A percentile compares a stretch with the other conserved stretches of the same genome.
phyloP scores from a whole-genome alignment of 1,139 yeast genomes.

The Kodamaea alishanica region DNA sequence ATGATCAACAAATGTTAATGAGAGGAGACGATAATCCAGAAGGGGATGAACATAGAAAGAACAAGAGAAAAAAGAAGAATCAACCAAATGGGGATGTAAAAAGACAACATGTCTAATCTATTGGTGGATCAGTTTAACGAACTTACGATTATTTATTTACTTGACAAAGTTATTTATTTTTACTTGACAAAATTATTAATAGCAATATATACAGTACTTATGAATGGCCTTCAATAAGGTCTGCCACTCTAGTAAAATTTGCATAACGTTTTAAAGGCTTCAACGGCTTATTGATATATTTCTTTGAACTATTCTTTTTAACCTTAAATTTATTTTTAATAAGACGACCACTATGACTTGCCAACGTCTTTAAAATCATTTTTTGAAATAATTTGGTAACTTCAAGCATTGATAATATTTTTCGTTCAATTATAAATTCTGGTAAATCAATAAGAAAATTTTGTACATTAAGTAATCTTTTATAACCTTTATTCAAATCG shows the following conservation, averaged over 20 bases:
- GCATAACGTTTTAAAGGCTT: constrained; percentile 27
- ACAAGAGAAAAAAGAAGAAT: constrained; percentile 34
- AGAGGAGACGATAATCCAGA: constrained; percentile 43
- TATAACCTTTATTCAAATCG: constrained; percentile 52
- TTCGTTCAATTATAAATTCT: constrained; percentile 42
- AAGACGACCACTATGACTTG: constrained; percentile 58
- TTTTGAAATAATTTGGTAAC: constrained; percentile 51
- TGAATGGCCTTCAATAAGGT: constrained; percentile 10
- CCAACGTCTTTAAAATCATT: constrained; percentile 46
- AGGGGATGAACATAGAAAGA: constrained; percentile 32
- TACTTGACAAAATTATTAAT: neutral
- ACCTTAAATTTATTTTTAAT: constrained; percentile 50
- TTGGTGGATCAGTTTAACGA: neutral
- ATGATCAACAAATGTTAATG: constrained; percentile 46
- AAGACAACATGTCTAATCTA: constrained; percentile 33
- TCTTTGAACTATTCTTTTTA: constrained; percentile 16
- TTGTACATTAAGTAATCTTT: constrained; percentile 57
- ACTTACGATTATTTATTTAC: neutral
- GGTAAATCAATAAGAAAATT: constrained; percentile 56
- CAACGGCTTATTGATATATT: constrained; percentile 17
- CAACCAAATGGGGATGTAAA: constrained; percentile 33
- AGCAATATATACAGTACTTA: neutral
- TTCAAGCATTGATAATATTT: constrained; percentile 53
- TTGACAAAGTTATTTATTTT: neutral
- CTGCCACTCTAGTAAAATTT: constrained; percentile 22